Evolutionary conservation across 208 protist species (phyloP), one percentile per base, ranked within the genome.

Genomic region (Trypanosoma rangeli): DNA sequence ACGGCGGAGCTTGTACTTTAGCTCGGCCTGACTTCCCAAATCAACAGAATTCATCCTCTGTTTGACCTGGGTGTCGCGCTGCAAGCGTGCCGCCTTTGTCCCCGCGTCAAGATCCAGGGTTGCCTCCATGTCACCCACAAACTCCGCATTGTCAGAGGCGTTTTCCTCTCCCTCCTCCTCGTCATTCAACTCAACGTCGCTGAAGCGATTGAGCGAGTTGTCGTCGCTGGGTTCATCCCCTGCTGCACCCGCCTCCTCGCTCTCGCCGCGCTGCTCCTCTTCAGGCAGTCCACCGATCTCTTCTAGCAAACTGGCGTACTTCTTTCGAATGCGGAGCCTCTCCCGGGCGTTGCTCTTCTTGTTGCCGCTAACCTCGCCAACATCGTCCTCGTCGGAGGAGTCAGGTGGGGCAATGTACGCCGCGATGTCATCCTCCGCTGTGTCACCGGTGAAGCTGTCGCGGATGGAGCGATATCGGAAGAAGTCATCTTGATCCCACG

Each of bases 401-500:
- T 94, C 88, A 2, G 87, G 81, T 4, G 90, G 87, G 16, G 93
- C 93, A 33, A 97, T 73, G 79, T 97, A 97, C 33, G 90, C 90
- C 3, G 89, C 89, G 1, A 97, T 72, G 68, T 97, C 90, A 75
- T 95, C 93, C 58, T 94, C 90, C 35, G 83, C 81, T 13, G 85
- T 90, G n/a, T 89, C 88, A 16, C 89, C 92, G 39, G 89, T 90
- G 73, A 93, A 96, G 81, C 78, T 74, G 70, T 96, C 89, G 52
- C 89, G 92, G 54, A 94, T 76, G 26, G 89, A 94, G 56, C 85
- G 76, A 59, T 93, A 85, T 18, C 93, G 90, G 48, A 91, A 88
- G 5, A 87, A 75, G 74, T 95, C 90, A 64, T 95, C 90, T 72
- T 97, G 93, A 65, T 97, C 93, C 91, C 93, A 97, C 39, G 93